phyloP scores from a whole-genome alignment of 2,329 filamentous ascomycete genomes.

The Dactylellina leptospora region DNA sequence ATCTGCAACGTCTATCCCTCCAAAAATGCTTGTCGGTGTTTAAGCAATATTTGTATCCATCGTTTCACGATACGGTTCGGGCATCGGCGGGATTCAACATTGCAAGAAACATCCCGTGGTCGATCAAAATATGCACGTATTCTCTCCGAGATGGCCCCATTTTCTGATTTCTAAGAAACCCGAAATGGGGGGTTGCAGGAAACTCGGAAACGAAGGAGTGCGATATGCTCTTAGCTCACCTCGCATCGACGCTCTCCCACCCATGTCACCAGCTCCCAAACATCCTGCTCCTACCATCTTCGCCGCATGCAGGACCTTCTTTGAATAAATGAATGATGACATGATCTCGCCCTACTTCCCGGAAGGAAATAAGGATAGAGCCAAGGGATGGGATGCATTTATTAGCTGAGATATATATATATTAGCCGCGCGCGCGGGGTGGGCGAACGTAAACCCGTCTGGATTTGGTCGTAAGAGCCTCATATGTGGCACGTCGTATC shows the following conservation, averaged over 20 bases:
- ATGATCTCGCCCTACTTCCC: neutral
- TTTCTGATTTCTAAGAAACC: conserved; percentile 47
- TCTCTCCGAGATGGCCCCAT: neutral
- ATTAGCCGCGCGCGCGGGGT: conserved; percentile 51
- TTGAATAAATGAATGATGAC: conserved; percentile 35
- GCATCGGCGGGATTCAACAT: conserved; percentile 32
- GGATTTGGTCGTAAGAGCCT: conserved; percentile 35
- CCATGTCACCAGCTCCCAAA: too few species aligned
- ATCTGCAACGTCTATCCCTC: too few species aligned
- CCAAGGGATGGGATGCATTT: conserved; percentile 9
- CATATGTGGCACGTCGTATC: conserved; percentile 3
- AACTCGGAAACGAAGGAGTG: too few species aligned
- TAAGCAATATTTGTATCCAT: neutral
- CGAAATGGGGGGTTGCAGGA: too few species aligned
- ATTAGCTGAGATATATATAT: conserved; percentile 23
- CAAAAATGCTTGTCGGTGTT: neutral
- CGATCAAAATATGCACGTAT: neutral
- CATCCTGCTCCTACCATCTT: too few species aligned
- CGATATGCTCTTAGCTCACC: too few species aligned
- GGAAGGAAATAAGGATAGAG: conserved; percentile 10
- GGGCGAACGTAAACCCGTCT: conserved; percentile 2
- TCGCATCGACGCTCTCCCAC: too few species aligned
- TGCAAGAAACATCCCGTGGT: neutral
- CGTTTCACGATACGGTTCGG: conserved; percentile 43
- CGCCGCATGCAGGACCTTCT: too few species aligned